These are phyloP conservation scores for Populus davidiana DNA, from an alignment of 345 rosid species.

Conservation along the genomic window DNA sequence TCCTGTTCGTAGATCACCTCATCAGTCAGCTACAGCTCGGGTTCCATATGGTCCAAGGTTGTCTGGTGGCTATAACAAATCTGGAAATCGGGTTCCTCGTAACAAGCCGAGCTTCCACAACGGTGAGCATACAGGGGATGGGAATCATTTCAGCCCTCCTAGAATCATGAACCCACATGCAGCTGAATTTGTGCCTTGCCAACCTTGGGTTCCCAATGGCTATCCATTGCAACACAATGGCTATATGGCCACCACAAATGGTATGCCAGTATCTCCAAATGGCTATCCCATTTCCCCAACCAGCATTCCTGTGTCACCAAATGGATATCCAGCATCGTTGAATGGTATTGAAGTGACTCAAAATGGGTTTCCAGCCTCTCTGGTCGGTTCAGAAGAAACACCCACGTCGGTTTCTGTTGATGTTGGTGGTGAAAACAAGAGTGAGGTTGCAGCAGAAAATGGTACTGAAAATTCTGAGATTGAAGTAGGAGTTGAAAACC, in stretches of 20 bases:
- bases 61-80: slow-evolving; percentile 77
- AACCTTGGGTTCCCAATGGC: slow-evolving; percentile 84
- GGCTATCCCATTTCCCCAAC: slow-evolving; percentile 56
- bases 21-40: slow-evolving; percentile 90
- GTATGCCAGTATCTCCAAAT: slow-evolving; percentile 49
- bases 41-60: slow-evolving; percentile 98
- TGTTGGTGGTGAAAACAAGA: slow-evolving; percentile 35
- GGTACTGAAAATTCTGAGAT: slow-evolving; percentile 30
- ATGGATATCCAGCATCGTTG: slow-evolving; percentile 38
- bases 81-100: slow-evolving; percentile 64
- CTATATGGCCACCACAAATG: slow-evolving; percentile 49
- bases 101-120: slow-evolving; percentile 61
- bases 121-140: slow-evolving; percentile 55
- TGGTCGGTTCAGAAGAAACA: slow-evolving; percentile 40
- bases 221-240: slow-evolving; percentile 71
- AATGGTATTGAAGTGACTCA: slow-evolving; percentile 30
- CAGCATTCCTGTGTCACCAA: slow-evolving; percentile 43
- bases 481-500: slow-evolving; percentile 41
- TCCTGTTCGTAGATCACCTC: slow-evolving; percentile 78
- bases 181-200: slow-evolving; percentile 83
- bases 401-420: slow-evolving; percentile 29
- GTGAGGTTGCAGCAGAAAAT: slow-evolving; percentile 38
- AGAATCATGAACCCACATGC: slow-evolving; percentile 98
- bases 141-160: slow-evolving; percentile 54
- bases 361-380: slow-evolving; percentile 46